Conservation (phyloP, 2,329 filamentous ascomycete genomes). For the Trichoderma cornu-damae region DNA sequence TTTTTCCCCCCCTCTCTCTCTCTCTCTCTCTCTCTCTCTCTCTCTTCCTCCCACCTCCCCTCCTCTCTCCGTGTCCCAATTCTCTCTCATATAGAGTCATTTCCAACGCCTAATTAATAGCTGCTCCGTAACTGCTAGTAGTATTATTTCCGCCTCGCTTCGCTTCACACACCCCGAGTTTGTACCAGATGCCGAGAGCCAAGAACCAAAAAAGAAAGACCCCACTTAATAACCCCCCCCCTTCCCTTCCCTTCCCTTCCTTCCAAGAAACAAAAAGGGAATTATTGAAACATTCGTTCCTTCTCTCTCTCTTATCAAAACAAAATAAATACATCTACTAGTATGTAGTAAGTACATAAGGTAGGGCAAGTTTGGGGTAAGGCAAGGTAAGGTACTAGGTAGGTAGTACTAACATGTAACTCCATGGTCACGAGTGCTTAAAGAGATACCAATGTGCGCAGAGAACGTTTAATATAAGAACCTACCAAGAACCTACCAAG, state of each 20-base stretch:
- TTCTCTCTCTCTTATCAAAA: too few species aligned
- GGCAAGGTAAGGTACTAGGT: too few species aligned
- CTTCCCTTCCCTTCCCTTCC: too few species aligned
- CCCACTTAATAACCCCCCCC: not conserved
- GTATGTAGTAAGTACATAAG: too few species aligned
- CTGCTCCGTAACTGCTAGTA: not conserved
- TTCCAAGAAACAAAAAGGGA: too few species aligned
- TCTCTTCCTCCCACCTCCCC: not conserved
- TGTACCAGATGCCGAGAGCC: not conserved
- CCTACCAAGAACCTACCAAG: not conserved
- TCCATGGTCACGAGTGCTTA: too few species aligned
- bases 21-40: not conserved
- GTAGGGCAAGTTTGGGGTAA: not conserved
- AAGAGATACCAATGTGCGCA: too few species aligned
- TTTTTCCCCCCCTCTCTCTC: not conserved
- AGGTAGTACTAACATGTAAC: too few species aligned
- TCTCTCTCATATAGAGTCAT: conserved; percentile 9
- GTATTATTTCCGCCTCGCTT: not conserved
- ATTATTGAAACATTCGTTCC: not conserved
- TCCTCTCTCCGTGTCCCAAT: not conserved
- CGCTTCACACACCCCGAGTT: not conserved
- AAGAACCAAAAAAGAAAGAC: not conserved
- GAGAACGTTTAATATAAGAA: too few species aligned
- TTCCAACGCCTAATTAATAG: not conserved
- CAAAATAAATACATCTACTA: too few species aligned